Conservation (phyloP, 352 stramenopile species). For the Pythium periplocum region DNA sequence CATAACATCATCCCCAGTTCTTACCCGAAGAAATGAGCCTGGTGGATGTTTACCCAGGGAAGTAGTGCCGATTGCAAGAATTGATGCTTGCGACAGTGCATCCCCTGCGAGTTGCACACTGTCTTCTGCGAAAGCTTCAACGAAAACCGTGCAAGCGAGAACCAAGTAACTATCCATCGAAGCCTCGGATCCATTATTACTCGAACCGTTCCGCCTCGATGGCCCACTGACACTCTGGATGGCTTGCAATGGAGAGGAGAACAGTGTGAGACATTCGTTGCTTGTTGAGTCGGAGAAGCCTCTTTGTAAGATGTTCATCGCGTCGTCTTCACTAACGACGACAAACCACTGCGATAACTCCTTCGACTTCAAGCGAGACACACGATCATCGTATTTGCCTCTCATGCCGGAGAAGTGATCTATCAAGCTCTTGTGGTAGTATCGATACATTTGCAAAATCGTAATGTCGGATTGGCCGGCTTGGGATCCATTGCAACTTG, state of each 20-base stretch:
- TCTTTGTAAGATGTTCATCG: slow-evolving; percentile 27
- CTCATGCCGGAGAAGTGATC: slow-evolving; percentile 11
- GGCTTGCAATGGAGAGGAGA: slow-evolving; percentile 13
- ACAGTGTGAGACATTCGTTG: slow-evolving; percentile 3
- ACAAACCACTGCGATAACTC: slow-evolving; percentile 40
- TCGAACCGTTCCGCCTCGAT: too few relatives aligned
- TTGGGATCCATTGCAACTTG: too few relatives aligned
- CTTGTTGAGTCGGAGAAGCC: slow-evolving; percentile 13
- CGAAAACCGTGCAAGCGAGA: slow-evolving; percentile 10
- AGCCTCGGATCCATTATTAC: too few relatives aligned
- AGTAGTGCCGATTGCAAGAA: too few relatives aligned
- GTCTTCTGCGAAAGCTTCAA: slow-evolving; percentile 6
- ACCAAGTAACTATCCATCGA: slow-evolving; percentile 10
- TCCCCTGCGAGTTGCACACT: neutral
- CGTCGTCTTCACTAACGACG: slow-evolving; percentile 26
- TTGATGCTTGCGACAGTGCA: too few relatives aligned
- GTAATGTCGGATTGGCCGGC: neutral
- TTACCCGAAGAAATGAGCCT: too few relatives aligned
- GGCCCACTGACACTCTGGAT: too few relatives aligned
- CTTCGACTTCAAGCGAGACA: slow-evolving; percentile 8
- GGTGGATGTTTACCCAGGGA: too few relatives aligned
- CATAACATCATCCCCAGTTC: too few relatives aligned
- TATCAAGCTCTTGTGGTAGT: slow-evolving; percentile 32
- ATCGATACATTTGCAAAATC: slow-evolving; percentile 45
- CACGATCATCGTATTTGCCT: too few relatives aligned